Percentiles rank a stretch among this genome's conserved stretches.
These are phyloP conservation scores for Diutina pseudorugosa DNA, from an alignment of 1,139 yeast species.

Conservation along the genomic window DNA sequence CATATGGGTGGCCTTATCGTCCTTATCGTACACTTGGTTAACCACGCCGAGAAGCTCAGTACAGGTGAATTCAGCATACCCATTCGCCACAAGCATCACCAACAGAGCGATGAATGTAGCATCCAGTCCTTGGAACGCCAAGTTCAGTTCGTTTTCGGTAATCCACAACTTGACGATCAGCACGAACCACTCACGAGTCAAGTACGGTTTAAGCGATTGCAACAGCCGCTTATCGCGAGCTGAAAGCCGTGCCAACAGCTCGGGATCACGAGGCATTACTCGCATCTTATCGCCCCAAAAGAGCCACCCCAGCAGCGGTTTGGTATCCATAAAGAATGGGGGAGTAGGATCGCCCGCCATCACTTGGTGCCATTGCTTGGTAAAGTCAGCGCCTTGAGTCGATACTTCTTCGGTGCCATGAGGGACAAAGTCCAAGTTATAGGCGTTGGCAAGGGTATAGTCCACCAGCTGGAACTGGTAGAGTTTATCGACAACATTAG, in stretches of 20 bases:
- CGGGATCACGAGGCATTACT: slow-evolving; percentile 22
- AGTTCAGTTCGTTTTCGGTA: slow-evolving; percentile 51
- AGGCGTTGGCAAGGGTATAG: slow-evolving; percentile 37
- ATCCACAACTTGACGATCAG: slow-evolving; percentile 43
- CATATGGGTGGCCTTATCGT: slow-evolving; percentile 55
- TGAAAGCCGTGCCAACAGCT: background rate
- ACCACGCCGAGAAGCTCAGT: slow-evolving; percentile 41
- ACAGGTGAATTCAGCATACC: slow-evolving; percentile 21
- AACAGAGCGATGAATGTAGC: slow-evolving; percentile 40
- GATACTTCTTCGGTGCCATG: slow-evolving; percentile 29
- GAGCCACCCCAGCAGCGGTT: slow-evolving; percentile 55
- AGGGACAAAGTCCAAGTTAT: slow-evolving; percentile 28
- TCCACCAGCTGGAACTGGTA: slow-evolving; percentile 39
- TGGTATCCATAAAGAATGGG: slow-evolving; percentile 43
- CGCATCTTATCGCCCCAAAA: slow-evolving; percentile 58
- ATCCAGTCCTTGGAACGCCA: slow-evolving; percentile 51
- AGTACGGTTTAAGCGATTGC: slow-evolving; percentile 26
- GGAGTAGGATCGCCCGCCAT: slow-evolving; percentile 39
- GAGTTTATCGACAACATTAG: slow-evolving; percentile 42
- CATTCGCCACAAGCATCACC: slow-evolving; percentile 32
- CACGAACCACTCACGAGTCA: slow-evolving; percentile 49
- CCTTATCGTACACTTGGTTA: slow-evolving; percentile 39
- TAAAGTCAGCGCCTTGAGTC: slow-evolving; percentile 19
- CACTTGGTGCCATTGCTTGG: slow-evolving; percentile 37
- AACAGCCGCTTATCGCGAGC: slow-evolving; percentile 30